Conservation (phyloP, 352 stramenopile species). For the Globisporangium spinosum region DNA sequence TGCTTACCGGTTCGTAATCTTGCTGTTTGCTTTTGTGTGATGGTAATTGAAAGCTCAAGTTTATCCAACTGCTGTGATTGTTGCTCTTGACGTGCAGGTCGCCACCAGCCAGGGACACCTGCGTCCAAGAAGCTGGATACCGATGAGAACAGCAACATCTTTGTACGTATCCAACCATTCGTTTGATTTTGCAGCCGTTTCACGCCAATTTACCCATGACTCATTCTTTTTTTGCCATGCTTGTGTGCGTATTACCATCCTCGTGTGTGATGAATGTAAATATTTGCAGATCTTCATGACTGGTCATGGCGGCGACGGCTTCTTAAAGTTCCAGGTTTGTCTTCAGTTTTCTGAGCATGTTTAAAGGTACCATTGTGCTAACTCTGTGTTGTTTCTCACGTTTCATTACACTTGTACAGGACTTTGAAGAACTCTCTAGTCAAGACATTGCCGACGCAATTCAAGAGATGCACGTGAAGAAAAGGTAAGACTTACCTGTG, state of each 20-base stretch:
- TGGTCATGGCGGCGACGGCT: conserved; percentile 96
- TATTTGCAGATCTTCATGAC: conserved; percentile 79
- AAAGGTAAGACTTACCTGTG: conserved; percentile 38
- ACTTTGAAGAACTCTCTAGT: conserved; percentile 95
- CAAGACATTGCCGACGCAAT: conserved; percentile 92
- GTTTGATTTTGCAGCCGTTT: not conserved
- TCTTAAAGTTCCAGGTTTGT: conserved; percentile 96
- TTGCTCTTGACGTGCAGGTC: conserved; percentile 36
- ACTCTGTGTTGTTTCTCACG: not conserved
- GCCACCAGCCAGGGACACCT: conserved; percentile 85
- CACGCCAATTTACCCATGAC: not conserved
- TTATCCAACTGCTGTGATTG: not conserved
- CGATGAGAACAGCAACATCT: conserved; percentile 89
- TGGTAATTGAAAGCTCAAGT: not conserved
- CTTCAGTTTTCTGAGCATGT: conserved; percentile 50
- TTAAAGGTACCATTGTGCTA: not conserved
- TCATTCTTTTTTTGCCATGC: conserved; percentile 5
- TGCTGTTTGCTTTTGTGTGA: not conserved
- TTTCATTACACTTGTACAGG: conserved; percentile 26
- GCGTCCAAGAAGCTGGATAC: conserved; percentile 87
- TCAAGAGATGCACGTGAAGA: conserved; percentile 93
- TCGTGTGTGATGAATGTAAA: no score
- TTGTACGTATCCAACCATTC: conserved; percentile 53
- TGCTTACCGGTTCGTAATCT: conserved; percentile 73
- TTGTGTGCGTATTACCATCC: not conserved